Evolutionary conservation across 2,329 filamentous ascomycete species (phyloP), one percentile per base, ranked within the genome.

Genomic region (Penicillium sp.): DNA sequence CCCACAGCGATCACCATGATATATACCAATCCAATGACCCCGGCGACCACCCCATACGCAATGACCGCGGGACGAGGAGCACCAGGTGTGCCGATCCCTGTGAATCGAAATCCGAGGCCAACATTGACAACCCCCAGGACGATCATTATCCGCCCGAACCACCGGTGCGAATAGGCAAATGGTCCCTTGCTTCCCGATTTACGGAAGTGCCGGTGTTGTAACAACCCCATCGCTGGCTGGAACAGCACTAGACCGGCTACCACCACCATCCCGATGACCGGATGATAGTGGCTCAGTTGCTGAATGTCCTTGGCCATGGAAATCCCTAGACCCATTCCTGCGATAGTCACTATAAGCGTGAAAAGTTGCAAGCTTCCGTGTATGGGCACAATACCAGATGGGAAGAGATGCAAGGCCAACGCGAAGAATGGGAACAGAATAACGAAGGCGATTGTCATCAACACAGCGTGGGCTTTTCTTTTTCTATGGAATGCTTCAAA

Each of bases 111-210:
- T 0, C 80, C 80, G 1, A 82, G 63, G 0, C 79, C 80, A n/a
- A 77, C 80, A 58, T 81, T 82, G 61, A 82, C 70, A 48, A 81
- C 77, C 3, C 77, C 80, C 0, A 81, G 64, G 0, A 73, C 67
- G 10, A 82, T 73, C 20, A 75, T 68, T 25, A 69, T 56, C 4
- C 80, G 72, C 15, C 80, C 80, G 24, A 80, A 58, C 80, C 80
- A 82, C 42, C 81, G 69, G 56, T 83, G 80, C 3, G 64, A n/a
- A 52, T 77, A 72, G 0, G 76, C 77, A 62, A 73, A 76, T 6
- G 72, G 53, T 1, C 73, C 76, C 29, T 76, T 75, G 12, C 62
- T 62, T 6, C 70, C 68, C 12, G 72, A 70, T 54, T 73, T 75
- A 45, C 75, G 74, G 68, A 75, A 82, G 35, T 75, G 58, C 3